Base-by-base conservation (phyloP, 78 protist species). In the Paulinella micropora region DNA sequence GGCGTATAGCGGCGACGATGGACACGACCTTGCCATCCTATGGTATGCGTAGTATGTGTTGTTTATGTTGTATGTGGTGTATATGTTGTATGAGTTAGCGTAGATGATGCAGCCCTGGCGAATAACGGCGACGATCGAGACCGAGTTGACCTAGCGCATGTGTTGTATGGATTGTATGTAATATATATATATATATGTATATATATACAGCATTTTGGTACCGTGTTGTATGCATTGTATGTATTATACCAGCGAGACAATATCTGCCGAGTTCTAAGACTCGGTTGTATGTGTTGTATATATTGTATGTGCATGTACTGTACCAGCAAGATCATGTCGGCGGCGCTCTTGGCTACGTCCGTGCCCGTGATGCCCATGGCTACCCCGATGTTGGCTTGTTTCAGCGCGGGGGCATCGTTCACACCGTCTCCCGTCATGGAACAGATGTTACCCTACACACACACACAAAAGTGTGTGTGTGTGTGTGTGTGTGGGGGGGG, bases 401-500 rank as follows among this genome's bases (percentile, higher is more conserved):
- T 92, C 34, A 97, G 89, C 1, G 99, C 99, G 15, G 98, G 98
- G 38, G 97, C 95, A 90, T 97, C 99, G 88, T 97, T 97, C 34
- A 95, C 97, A 89, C 99, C 99, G 69, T 86, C 88, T 32, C 98
- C 98, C 9, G 97, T 95, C 37, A 97, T 95, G 35, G 96, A 96
- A 0, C 94, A 97, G 15, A 95, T 92, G 0, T 93, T 93, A 26
- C 94, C 95, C 9, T 51, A 51, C 15, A 51, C 15, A 51, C n/a
- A n/a, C n/a, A n/a, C n/a, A n/a, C n/a, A n/a, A n/a, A n/a, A n/a
- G n/a, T n/a, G n/a, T n/a, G n/a, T n/a, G n/a, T n/a, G n/a, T n/a
- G n/a, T n/a, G n/a, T n/a, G n/a, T n/a, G n/a, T n/a, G n/a, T n/a
- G n/a, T n/a, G n/a, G n/a, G n/a, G n/a, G n/a, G n/a, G n/a, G n/a